Conservation (phyloP, 495 filamentous ascomycete genomes). For the Penicillium coprophilum region DNA sequence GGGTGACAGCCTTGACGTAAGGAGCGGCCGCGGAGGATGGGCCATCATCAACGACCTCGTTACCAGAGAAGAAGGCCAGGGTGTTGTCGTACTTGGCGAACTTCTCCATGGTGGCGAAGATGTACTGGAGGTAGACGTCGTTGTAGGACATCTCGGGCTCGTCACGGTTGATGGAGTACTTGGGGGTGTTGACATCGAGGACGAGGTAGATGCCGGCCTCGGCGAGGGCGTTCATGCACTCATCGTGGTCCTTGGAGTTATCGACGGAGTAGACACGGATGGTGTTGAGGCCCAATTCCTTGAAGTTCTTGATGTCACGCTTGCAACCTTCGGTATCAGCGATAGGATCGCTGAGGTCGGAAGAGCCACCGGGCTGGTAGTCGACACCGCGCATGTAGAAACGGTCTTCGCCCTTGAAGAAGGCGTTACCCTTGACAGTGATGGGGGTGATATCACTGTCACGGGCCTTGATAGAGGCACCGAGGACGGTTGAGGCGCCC, state of each 20-base stretch:
- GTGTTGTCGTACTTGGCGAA: slow-evolving; percentile 88
- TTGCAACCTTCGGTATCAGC: slow-evolving; percentile 67
- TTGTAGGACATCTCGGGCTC: slow-evolving; percentile 83
- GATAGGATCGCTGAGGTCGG: slow-evolving; percentile 74
- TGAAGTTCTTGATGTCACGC: slow-evolving; percentile 82
- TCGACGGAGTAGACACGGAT: slow-evolving; percentile 92
- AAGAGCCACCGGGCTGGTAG: slow-evolving; percentile 92
- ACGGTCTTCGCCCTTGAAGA: slow-evolving; percentile 77
- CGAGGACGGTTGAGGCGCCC: slow-evolving; percentile 46
- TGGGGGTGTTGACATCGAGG: slow-evolving; percentile 76
- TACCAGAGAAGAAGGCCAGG: slow-evolving; percentile 92
- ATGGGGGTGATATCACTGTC: slow-evolving; percentile 48
- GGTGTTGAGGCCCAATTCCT: slow-evolving; percentile 84
- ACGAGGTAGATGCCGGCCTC: slow-evolving; percentile 91
- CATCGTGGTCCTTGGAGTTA: slow-evolving; percentile 78
- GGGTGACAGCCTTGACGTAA: slow-evolving; percentile 89
- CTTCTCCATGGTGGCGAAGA: slow-evolving; percentile 89
- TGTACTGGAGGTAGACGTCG: slow-evolving; percentile 81
- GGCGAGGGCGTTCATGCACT: slow-evolving; percentile 78
- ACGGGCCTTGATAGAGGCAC: slow-evolving; percentile 47
- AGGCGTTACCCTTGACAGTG: slow-evolving; percentile 68
- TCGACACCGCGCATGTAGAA: slow-evolving; percentile 96
- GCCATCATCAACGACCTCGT: slow-evolving; percentile 91
- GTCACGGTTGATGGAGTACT: slow-evolving; percentile 80
- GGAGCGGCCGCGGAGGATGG: slow-evolving; percentile 72